Evolutionary conservation across 108 stramenopile species (phyloP).

Genomic region (Cyclostephanos invisitatus): DNA sequence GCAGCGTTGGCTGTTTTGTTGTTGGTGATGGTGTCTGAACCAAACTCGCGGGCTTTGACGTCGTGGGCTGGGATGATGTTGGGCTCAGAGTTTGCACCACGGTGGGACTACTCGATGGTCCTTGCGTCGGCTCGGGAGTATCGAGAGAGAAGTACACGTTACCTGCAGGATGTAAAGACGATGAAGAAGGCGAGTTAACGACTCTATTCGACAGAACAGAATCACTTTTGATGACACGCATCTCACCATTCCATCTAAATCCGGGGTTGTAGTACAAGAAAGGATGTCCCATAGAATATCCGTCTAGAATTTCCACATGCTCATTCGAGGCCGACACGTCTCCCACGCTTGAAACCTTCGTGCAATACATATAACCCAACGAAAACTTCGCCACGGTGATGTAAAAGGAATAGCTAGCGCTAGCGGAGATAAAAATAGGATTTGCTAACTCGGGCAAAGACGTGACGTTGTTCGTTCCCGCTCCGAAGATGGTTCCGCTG

Average conservation of each 20-base stretch:
- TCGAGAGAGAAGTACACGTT: too few species aligned
- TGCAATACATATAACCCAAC: constrained; percentile 5
- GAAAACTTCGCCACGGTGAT: constrained; percentile 9
- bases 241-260: constrained; percentile 30
- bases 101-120: not conserved
- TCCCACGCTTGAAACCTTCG: constrained; percentile 3
- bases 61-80: not conserved
- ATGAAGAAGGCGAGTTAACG: not conserved
- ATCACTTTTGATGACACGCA: not conserved
- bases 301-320: constrained; percentile 17
- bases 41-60: not conserved
- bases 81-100: not conserved
- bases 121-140: not conserved
- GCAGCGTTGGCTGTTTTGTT: not conserved
- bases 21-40: not conserved
- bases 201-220: not conserved
- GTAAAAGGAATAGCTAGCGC: constrained; percentile 33
- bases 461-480: constrained; percentile 15
- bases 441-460: constrained; percentile 16
- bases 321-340: constrained; percentile 18
- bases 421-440: constrained; percentile 28
- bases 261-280: constrained; percentile 1
- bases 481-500: not conserved
- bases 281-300: constrained; percentile 20
- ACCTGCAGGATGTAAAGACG: not conserved